Base-by-base conservation (phyloP, 257 asterid species). In the Datura wrightii region DNA sequence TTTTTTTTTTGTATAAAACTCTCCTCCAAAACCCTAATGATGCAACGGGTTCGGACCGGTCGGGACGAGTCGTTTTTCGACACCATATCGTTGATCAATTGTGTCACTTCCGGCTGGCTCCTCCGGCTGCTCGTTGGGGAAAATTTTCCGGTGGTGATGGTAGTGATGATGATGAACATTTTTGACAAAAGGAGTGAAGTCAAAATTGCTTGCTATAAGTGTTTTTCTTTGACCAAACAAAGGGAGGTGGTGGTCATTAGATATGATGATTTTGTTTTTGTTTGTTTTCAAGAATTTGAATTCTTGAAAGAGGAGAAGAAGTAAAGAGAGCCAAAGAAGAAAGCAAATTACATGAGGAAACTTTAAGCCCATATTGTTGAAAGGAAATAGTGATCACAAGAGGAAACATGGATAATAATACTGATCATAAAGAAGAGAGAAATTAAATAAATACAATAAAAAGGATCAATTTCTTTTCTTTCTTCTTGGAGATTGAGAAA, bases 1-100 rank as follows among this genome's bases (percentile, higher is more conserved):
- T 44, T 71, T 44, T 71, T 42, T 19, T 39, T 71, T 19, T 72
- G 79, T 71, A 10, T 71, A 10, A 5, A 13, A 74, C 19, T 0
- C 37, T 74, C 82, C 62, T 50, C 46, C 46, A 50, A 69, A 69
- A 41, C 87, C 84, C 84, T 86, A 94, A 85, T 94, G 97, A 82
- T 94, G 98, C 89, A 94, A 89, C 3, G 98, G 97, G 85, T 94
- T 93, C 39, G 98, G 98, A 83, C 98, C 98, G 39, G 91, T 83
- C 1, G 98, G 98, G 16, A 94, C 95, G 7, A 93, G 91, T 7
- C 97, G 94, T 86, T 92, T 92, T 79, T 92, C 97, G 8, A 86
- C 97, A 5, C 97, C 98, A 24, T 93, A 94, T 10, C 90, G 92
- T 6, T 90, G 97, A 86, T 94, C 94, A 46, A 90, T 88, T 44